phyloP scores from a whole-genome alignment of 1,284 basidiomycete genomes.

The Ganoderma sinense region DNA sequence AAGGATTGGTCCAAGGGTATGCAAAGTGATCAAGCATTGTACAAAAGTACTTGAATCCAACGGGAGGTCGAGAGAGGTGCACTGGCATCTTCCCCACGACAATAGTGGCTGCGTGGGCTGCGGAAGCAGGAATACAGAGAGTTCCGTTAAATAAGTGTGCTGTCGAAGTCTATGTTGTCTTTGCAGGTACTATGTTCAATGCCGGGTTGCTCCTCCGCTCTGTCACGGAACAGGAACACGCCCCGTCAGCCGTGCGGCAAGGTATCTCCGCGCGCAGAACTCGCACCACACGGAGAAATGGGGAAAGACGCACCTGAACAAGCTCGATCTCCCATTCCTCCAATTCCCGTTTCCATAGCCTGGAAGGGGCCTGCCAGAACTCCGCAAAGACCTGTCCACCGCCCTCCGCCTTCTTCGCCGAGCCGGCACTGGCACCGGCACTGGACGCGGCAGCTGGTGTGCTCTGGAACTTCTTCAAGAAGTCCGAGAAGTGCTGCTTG shows the following conservation, averaged over 20 bases:
- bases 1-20: too few species aligned
- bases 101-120: background rate
- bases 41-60: too few species aligned
- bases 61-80: too few species aligned
- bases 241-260: background rate
- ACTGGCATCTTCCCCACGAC: background rate
- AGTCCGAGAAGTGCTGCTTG: conserved; percentile 67
- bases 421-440: conserved; percentile 13
- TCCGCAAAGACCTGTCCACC: conserved; percentile 58
- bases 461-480: conserved; percentile 58
- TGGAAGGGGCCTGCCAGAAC: conserved; percentile 83
- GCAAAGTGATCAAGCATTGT: too few species aligned
- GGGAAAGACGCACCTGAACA: conserved; percentile 66
- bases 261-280: background rate
- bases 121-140: background rate
- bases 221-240: background rate
- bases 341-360: conserved; percentile 70
- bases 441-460: conserved; percentile 29
- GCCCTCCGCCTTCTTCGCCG: conserved; percentile 36
- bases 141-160: background rate
- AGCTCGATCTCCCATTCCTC: conserved; percentile 81
- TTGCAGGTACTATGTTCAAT: conserved; percentile 8
- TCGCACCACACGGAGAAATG: background rate
- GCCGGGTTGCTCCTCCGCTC: conserved; percentile 29
- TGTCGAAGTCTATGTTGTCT: background rate